Evolutionary conservation across 257 asterid species (phyloP), one percentile per base, ranked within the genome.

Genomic region (Paraleonurus japonicus): DNA sequence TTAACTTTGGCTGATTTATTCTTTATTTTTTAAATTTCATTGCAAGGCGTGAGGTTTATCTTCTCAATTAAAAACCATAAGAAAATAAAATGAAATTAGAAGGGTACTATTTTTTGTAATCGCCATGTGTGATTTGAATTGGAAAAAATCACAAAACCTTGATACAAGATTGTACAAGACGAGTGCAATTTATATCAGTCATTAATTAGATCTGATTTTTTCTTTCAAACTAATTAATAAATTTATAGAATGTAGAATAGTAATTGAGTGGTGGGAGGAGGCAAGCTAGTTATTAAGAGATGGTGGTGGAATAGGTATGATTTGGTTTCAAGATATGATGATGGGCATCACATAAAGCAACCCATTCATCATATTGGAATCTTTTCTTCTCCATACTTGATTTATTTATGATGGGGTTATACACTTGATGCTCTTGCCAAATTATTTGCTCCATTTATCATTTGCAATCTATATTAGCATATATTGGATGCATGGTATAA

Each of bases 241-340:
- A 41, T 41, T 41, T 12, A 12, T 41, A 41, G 2, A 11, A 27
- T 32, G 51, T 17, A 17, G 7, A 12, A 13, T 23, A 45, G 45
- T 48, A 47, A 50, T 50, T 3, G 47, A 16, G 19, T 53, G 0
- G 33, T 23, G 3, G 13, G 15, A 28, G 67, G 32, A 9, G 45
- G 23, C 65, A 62, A 58, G 39, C 4, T 30, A 55, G 54, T 39
- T 7, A 59, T 58, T 7, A 57, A 70, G 23, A 63, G 61, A 27
- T 43, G 59, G 43, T 39, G 59, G 73, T 70, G 74, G 74, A 57
- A 61, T 45, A 62, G 76, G 22, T 28, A 60, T 71, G 62, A 71
- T 61, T 70, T 45, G 63, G 62, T 61, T 22, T 30, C 1, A 13
- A 27, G 26, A 30, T 61, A 39, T 61, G 60, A 72, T 72, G 61